These are phyloP conservation scores for Amanita rimosa DNA, from an alignment of 768 basidiomycete species.

Conservation along the genomic window DNA sequence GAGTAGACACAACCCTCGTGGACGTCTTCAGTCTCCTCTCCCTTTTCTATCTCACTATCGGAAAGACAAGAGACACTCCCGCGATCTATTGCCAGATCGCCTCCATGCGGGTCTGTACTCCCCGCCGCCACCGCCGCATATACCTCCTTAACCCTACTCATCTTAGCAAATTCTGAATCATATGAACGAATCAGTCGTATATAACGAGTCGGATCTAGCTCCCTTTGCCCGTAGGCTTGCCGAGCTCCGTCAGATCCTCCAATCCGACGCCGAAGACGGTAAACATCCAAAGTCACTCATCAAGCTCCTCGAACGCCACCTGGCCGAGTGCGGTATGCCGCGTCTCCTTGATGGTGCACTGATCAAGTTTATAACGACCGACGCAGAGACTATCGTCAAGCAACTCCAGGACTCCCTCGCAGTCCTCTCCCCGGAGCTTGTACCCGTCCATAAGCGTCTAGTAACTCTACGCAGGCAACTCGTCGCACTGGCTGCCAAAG, in stretches of 20 bases:
- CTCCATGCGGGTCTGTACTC: constrained; percentile 78
- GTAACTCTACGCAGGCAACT: constrained; percentile 84
- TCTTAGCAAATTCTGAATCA: constrained; percentile 85
- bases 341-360: constrained; percentile 1
- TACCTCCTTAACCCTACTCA: constrained; percentile 10
- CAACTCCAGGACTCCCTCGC: constrained; percentile 78
- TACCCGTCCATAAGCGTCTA: constrained; percentile 83
- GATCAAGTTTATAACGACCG: neutral
- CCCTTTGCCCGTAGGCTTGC: constrained; percentile 78
- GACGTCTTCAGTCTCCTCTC: constrained; percentile 95
- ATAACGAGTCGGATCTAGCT: constrained; percentile 82
- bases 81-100: constrained; percentile 95
- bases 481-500: constrained; percentile 79
- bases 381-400: constrained; percentile 60
- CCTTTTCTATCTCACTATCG: constrained; percentile 96
- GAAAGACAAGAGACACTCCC: constrained; percentile 88
- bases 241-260: constrained; percentile 79
- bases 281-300: constrained; percentile 84
- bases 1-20: constrained; percentile 88
- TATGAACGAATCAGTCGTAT: constrained; percentile 92
- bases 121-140: no score
- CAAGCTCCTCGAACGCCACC: constrained; percentile 80
- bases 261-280: constrained; percentile 66
- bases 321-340: constrained; percentile 84
- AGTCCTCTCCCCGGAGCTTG: constrained; percentile 80